A percentile compares a stretch with the other conserved stretches of the same genome.
These are phyloP conservation scores for Acacia crassicarpa DNA, from an alignment of 306 rosid species.

Conservation along the genomic window DNA sequence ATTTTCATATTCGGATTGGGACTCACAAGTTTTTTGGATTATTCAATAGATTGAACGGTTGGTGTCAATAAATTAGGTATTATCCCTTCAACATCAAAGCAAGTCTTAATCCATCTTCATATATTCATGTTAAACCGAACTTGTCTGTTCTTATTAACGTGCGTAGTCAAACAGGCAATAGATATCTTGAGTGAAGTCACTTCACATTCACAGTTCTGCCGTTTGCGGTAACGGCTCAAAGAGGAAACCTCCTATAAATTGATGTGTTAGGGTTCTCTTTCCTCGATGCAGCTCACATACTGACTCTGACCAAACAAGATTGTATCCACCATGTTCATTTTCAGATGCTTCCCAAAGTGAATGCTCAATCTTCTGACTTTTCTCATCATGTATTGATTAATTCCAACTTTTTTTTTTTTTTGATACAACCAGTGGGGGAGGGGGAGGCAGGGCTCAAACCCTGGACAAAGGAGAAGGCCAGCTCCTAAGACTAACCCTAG, in stretches of 20 bases:
- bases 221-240: background rate
- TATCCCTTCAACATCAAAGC: background rate
- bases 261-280: no score
- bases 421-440: no score
- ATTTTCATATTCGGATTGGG: background rate
- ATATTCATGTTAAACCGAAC: background rate
- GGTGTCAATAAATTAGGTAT: background rate
- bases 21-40: background rate
- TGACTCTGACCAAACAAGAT: background rate
- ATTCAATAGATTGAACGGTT: background rate
- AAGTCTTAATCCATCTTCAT: background rate
- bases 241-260: background rate
- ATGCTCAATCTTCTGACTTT: background rate
- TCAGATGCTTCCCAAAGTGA: background rate
- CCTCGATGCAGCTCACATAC: background rate
- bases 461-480: no score
- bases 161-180: background rate
- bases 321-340: background rate
- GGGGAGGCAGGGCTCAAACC: no score
- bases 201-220: background rate
- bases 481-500: no score
- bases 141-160: background rate
- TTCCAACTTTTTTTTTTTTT: no score
- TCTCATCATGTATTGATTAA: background rate
- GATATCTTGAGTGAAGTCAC: background rate